Base-by-base conservation (phyloP, 2,329 filamentous ascomycete species). In the Aspergillus unguis region DNA sequence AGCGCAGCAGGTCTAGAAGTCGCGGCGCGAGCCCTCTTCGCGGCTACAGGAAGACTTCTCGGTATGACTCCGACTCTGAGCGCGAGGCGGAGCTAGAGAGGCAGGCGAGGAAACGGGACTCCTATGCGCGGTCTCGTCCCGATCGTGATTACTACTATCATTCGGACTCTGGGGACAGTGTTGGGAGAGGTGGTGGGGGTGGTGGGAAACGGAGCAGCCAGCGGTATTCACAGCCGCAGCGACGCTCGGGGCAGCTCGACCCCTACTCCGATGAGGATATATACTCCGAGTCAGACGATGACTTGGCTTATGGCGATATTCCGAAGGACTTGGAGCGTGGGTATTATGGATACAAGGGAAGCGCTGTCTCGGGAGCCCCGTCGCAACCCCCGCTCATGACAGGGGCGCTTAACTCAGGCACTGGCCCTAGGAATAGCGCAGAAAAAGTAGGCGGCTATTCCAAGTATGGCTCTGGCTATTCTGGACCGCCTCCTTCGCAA, bases 251-350 rank as follows among this genome's bases (percentile, higher is more conserved):
- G 2, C 60, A 57, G 10, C 58, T 65, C n/a, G 59, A 61, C 25
- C 51, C 50, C 7, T 60, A 59, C 28, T 62, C 61, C 6, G 60
- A 61, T n/a, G 61, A 66, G 44, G 62, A 66, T 48, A 61, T 61
- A 9, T 59, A 63, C 44, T 63, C 60, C 37, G 65, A 65, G 32
- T 67, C 68, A 5, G 66, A 60, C 4, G 66, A 72, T 43, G 69
- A 71, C 33, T 61, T 74, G n/a, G 70, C 69, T 3, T 74, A 74
- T 48, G 71, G 71, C 1, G 69, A 72, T 29, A n/a, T 53, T 7
- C 58, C 59, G 5, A 54, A 48, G 8, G 48, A 37, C 5, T 25
- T 55, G 7, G 58, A 59, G 46, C 58, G 56, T 17, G 49, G 46
- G 6, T 57, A 47, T 32, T 62, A 62, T 44, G 58, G 56, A 6